Percentiles rank a stretch among this genome's conserved stretches.
Evolutionary conservation across 805 yeast genomes (phyloP).

Genomic region (Saccharomycodes ludwigii): DNA sequence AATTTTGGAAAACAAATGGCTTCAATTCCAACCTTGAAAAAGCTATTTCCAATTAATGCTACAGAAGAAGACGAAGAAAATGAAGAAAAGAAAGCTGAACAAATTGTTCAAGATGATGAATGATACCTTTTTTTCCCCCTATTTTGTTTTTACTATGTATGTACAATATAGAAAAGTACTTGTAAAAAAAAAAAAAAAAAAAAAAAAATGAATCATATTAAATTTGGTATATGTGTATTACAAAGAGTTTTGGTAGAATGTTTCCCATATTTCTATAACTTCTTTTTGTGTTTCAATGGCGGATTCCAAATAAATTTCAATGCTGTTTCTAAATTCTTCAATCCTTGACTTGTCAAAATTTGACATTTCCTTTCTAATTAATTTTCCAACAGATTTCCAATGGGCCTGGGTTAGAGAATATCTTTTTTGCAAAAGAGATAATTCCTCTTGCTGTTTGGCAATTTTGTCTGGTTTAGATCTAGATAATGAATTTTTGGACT

Average conservation of each 20-base stretch:
- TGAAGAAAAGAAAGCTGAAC: conserved; percentile 7
- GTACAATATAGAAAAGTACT: neutral
- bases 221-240: conserved; percentile 5
- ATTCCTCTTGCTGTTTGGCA: conserved; percentile 44
- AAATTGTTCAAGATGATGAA: neutral
- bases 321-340: conserved; percentile 74
- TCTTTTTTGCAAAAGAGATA: conserved; percentile 40
- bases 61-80: conserved; percentile 18
- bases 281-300: conserved; percentile 90
- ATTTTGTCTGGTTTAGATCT: conserved; percentile 53
- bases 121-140: too few relatives aligned
- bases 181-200: neutral
- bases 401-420: conserved; percentile 41
- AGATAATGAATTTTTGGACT: conserved; percentile 27
- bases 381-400: conserved; percentile 51
- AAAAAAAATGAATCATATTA: neutral
- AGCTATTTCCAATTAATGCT: too few relatives aligned
- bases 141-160: neutral
- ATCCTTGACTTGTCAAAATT: conserved; percentile 64
- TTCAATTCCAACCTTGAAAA: too few relatives aligned
- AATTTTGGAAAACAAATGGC: conserved; percentile 1
- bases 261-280: conserved; percentile 77
- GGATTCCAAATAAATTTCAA: conserved; percentile 83
- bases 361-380: conserved; percentile 54
- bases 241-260: conserved; percentile 55